Evolutionary conservation across 2,329 filamentous ascomycete species (phyloP).

Genomic region (Venturia pyrina): DNA sequence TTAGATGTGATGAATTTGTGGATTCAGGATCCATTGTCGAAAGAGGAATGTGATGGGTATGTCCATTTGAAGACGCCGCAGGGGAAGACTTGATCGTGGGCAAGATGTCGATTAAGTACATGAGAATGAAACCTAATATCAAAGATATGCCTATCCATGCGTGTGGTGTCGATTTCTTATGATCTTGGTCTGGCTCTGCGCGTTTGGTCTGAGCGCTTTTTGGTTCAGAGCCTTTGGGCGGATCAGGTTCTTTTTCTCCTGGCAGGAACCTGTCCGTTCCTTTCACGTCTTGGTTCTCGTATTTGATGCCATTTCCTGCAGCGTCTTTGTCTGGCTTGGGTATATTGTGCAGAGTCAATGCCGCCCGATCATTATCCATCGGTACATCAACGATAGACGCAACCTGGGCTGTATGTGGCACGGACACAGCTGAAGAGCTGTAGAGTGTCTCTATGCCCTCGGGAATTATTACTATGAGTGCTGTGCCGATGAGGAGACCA

Average conservation of each 20-base stretch:
- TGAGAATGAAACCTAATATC: conserved; percentile 81
- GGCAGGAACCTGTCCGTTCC: conserved; percentile 1
- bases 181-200: background rate
- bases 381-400: background rate
- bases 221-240: background rate
- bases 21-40: conserved; percentile 59
- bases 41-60: conserved; percentile 61
- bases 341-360: background rate
- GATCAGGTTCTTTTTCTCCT: background rate
- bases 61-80: background rate
- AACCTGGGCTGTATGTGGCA: background rate
- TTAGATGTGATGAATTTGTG: conserved; percentile 22
- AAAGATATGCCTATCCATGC: conserved; percentile 82
- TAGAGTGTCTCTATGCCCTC: conserved; percentile 91
- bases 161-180: conserved; percentile 26
- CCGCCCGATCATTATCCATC: background rate
- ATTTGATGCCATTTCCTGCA: background rate
- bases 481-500: conserved; percentile 88
- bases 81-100: conserved; percentile 18
- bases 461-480: conserved; percentile 92
- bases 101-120: conserved; percentile 78
- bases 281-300: background rate
- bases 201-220: background rate
- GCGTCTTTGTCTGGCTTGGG: background rate
- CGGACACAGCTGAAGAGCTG: conserved; percentile 32